A percentile compares a stretch with the other conserved stretches of the same genome.
These are phyloP conservation scores for Hemileia vastatrix DNA, from an alignment of 1,284 basidiomycete species.

Conservation along the genomic window DNA sequence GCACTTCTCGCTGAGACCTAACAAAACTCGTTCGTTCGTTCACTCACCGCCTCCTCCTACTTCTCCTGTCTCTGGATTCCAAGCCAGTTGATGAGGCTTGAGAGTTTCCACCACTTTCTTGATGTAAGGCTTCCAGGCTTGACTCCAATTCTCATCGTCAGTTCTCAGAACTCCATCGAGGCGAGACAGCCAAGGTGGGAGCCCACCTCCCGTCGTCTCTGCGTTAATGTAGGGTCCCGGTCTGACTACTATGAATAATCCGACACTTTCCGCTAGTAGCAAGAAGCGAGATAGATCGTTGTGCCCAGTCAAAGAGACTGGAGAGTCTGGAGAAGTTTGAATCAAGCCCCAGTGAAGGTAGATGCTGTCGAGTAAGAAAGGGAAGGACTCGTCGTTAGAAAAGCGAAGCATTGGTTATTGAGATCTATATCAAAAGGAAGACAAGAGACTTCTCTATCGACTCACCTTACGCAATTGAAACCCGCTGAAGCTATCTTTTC, in stretches of 20 bases:
- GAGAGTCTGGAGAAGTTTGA: slow-evolving; percentile 61
- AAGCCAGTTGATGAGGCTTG: slow-evolving; percentile 56
- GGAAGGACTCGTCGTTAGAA: too few species aligned
- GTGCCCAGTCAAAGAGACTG: slow-evolving; percentile 59
- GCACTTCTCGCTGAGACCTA: too few species aligned
- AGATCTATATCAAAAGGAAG: too few species aligned
- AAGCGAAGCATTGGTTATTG: too few species aligned
- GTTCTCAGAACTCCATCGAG: slow-evolving; percentile 58
- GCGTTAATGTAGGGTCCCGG: slow-evolving; percentile 59
- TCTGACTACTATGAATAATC: slow-evolving; percentile 57
- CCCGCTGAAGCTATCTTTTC: slow-evolving; percentile 70
- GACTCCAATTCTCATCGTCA: slow-evolving; percentile 58
- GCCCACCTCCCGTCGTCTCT: slow-evolving; percentile 67
- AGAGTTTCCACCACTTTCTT: slow-evolving; percentile 56
- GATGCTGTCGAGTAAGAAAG: too few species aligned
- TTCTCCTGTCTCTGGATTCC: too few species aligned
- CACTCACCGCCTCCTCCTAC: too few species aligned
- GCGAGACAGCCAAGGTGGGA: slow-evolving; percentile 63
- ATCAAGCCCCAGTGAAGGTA: slow-evolving; percentile 65
- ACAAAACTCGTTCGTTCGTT: too few species aligned
- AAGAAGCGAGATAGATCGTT: slow-evolving; percentile 60
- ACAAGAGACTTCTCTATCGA: too few species aligned
- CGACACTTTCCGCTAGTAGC: slow-evolving; percentile 51
- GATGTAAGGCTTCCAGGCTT: slow-evolving; percentile 62
- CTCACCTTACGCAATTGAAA: slow-evolving; percentile 52